Evolutionary conservation across 2,329 filamentous ascomycete genomes (phyloP), one percentile per base, ranked within the genome.

Genomic region (Aspergillus intermedius): DNA sequence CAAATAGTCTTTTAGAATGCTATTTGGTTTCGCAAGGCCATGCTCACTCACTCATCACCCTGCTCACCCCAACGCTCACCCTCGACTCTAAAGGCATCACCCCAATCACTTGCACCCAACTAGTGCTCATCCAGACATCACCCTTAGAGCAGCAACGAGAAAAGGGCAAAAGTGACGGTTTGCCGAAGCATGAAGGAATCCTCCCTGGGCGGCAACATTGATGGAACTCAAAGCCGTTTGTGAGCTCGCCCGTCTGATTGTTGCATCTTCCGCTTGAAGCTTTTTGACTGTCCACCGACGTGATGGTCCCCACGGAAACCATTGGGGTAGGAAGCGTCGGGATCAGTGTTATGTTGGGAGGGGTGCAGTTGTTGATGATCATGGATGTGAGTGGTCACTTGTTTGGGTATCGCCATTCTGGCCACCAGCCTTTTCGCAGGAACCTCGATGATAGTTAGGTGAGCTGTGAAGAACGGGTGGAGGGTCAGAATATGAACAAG

Each of bases 231-330:
- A 45, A 32, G 43, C 28, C 28, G 28, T 45, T 52, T 52, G 21
- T 13, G 25, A 47, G 32, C 25, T 35, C 10, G 43, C 28, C 42
- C 22, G 10, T 34, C 40, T 8, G 21, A 45, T 42, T 45, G 25
- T 44, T 37, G 34, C 28, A 28, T 42, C 40, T 49, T 48, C 45
- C 35, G 41, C 50, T 52, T 52, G 30, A 13, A 44, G 17, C 37
- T 22, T 51, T 37, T 45, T 15, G 44, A 47, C 21, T 40, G 45
- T 47, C 35, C 25, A 23, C 44, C 17, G 34, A 34, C 30, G n/a
- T 46, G 35, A 42, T 19, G 32, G 35, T 40, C 47, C 17, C 28
- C 37, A 17, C n/a, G 23, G 23, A 25, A 6, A 25, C 23, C 23
- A 25, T 25, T 9, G 6, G 23, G 23, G 23, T 25, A 25, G 23